Evolutionary conservation across 1,139 yeast species (phyloP), one percentile per base, ranked within the genome.

Genomic region (Magnusiomyces suaveolens): DNA sequence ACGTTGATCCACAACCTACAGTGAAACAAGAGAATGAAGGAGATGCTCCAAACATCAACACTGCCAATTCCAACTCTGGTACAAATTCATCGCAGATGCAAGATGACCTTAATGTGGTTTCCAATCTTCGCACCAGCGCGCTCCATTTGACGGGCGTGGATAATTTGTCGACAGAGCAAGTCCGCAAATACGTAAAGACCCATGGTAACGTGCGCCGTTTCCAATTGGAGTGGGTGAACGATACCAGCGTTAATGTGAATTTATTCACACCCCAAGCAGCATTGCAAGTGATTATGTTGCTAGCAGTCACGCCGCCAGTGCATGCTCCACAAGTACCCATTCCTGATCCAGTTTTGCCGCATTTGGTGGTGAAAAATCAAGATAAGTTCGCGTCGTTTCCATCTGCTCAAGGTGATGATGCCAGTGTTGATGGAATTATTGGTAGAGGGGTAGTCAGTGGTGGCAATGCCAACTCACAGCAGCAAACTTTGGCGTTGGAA

Each of bases 221-320:
- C 66, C 70, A 73, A 52, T 68, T 84, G 29, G 83, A 84, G 63
- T 85, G 94, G 94, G 76, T 85, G 49, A 80, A 85, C 63, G 94
- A 85, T 65, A 65, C 77, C 18, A 72, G 80, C 1, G 51, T 48
- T 33, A 48, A 48, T 26, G 32, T 48, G 33, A 39, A 36, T 18
- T 24, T 48, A 3, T 39, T 48, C 16, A 38, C 29, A 2, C 51
- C 51, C 16, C 44, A 48, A n/a, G 32, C 32, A 3, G 29, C 51
- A 3, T 25, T 48, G 23, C 38, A 46, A 24, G 48, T 32, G 16
- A 8, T 48, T 21, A 24, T 24, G 29, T 23, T 23, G 24, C 33
- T 48, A 14, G 43, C 51, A 18, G 44, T 36, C 4, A 23, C 51
- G 6, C 51, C 51, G 1, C 43, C 51, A 10, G 43, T 39, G 6